Conservation (phyloP, 2,329 filamentous ascomycete species). For the Pseudopyricularia javanii region DNA sequence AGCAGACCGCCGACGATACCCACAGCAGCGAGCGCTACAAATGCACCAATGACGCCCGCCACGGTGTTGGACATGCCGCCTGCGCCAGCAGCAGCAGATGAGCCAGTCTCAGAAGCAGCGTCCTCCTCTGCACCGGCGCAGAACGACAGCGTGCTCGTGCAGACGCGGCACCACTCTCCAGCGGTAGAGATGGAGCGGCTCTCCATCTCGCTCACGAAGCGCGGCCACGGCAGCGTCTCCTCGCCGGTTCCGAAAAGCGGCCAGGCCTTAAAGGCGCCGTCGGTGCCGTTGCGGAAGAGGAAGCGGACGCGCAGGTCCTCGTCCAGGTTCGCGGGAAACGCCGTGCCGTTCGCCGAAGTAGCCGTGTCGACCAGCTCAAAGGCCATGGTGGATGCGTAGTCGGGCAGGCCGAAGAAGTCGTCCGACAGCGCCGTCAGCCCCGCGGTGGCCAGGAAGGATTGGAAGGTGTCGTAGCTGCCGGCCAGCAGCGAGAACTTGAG, state of each 20-base stretch:
- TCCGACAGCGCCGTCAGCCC: not conserved
- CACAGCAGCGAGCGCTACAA: not conserved
- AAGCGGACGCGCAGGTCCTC: not conserved
- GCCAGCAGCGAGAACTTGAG: slow-evolving; percentile 1
- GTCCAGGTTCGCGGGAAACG: not conserved
- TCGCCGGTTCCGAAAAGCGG: not conserved
- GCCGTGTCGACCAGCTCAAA: not conserved
- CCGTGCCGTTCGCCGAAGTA: not conserved
- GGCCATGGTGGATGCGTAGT: slow-evolving; percentile 1
- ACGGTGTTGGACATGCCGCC: slow-evolving; percentile 1
- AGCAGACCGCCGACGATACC: not conserved
- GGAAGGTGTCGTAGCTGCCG: slow-evolving; percentile 1
- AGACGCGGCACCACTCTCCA: not conserved
- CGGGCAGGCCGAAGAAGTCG: slow-evolving; percentile 1
- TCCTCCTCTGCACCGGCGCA: not conserved
- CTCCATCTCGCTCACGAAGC: not conserved
- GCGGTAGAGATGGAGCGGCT: not conserved
- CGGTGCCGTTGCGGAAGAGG: slow-evolving; percentile 1
- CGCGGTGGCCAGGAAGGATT: not conserved
- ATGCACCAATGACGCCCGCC: not conserved
- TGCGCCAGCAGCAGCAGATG: not conserved
- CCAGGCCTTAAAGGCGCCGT: not conserved
- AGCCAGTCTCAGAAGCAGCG: not conserved
- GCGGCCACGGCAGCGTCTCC: not conserved
- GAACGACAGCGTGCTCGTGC: not conserved